Base-by-base conservation (phyloP, 208 protist genomes). In the Crithidia fasciculata region DNA sequence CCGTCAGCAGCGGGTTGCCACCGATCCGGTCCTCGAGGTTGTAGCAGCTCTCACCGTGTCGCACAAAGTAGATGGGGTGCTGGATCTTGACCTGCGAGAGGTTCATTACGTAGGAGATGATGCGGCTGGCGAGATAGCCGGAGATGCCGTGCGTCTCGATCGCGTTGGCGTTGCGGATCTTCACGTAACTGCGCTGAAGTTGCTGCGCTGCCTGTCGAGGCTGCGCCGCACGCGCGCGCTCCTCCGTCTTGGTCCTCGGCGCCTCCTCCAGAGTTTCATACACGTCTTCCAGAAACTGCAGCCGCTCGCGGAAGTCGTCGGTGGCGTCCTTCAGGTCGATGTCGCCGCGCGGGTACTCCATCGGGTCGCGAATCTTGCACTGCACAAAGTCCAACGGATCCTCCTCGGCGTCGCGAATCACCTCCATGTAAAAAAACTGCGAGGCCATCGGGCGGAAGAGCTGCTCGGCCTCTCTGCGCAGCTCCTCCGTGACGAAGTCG, bases 11-110 rank as follows among this genome's bases (percentile, higher is more conserved):
- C 49, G 93, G 89, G 71, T 96, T 86, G 16, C 93, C 93, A 50
- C 93, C 93, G 60, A 97, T 91, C 72, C 93, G 93, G 74, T 94
- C 82, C 58, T 97, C 89, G 16, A 89, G 43, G 71, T 96, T 93
- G 78, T 95, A 96, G 72, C 70, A 74, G 47, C 86, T 93, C 81
- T 96, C 78, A n/a, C 93, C 93, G 69, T 97, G 89, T 5, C 89
- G 89, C 8, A 93, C 74, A 80, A 97, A 97, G 80, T 91, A 97
- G 60, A 97, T 97, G 45, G 93, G 93, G 58, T 94, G 90, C 65
- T 91, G 89, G 2, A 96, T 86, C 77, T 94, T 96, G 12, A 77
- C 61, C 77, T 94, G 88, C 8, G 90, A 89, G 13, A 97, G 68
- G 73, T 92, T 96, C 89, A 95, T 91, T n/a, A 92, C 80, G 76